Conservation (phyloP, 1,284 basidiomycete species). For the Vanrija pseudolonga region DNA sequence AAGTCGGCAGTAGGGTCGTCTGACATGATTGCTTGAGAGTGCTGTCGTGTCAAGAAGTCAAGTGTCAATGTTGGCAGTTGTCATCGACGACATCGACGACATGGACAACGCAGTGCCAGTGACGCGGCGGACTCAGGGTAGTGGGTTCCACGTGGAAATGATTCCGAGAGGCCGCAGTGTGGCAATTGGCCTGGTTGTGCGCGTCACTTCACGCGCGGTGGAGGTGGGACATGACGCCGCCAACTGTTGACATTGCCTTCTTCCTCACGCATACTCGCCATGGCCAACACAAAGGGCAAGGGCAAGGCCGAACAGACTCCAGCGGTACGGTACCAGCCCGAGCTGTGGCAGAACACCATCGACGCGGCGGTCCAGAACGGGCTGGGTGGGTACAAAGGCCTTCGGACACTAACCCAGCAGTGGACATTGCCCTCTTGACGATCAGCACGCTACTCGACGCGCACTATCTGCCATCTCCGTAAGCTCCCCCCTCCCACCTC, state of each 20-base stretch:
- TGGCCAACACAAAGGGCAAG: background rate
- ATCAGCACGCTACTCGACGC: conserved; percentile 12
- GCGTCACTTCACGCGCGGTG: background rate
- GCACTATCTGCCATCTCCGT: conserved; percentile 6
- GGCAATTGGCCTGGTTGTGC: background rate
- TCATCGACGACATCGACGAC: conserved; percentile 3
- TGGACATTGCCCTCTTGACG: background rate
- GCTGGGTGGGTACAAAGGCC: conserved; percentile 3
- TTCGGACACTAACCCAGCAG: background rate
- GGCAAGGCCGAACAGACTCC: background rate
- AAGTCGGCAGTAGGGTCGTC: conserved; percentile 51
- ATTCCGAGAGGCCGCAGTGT: conserved; percentile 1
- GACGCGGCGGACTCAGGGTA: background rate
- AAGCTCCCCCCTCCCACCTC: background rate
- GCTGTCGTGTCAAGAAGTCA: background rate
- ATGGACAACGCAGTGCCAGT: conserved; percentile 3
- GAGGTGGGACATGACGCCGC: background rate
- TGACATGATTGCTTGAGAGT: conserved; percentile 29
- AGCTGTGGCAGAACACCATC: conserved; percentile 3
- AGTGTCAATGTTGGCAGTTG: background rate
- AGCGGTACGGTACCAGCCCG: background rate
- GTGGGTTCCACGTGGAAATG: conserved; percentile 8
- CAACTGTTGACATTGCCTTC: background rate
- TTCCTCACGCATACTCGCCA: background rate
- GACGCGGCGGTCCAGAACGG: conserved; percentile 1